Percentiles rank a stretch among this genome's conserved stretches.
phyloP scores from a whole-genome alignment of 352 stramenopile genomes.

The Phytophthora agathidicida region DNA sequence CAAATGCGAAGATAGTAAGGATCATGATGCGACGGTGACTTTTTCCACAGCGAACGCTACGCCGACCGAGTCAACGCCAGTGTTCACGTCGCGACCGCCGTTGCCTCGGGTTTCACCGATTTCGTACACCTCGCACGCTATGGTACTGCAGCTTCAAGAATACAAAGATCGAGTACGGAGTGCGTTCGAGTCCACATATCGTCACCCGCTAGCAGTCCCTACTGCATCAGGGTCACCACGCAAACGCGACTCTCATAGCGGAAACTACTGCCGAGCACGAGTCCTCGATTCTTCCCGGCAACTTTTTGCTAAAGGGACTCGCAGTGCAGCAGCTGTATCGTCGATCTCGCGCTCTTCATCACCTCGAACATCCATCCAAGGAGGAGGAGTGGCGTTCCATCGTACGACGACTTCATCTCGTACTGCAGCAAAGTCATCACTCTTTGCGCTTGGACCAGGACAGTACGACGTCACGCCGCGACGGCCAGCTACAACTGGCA shows the following conservation, averaged over 20 bases:
- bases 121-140: constrained; percentile 61
- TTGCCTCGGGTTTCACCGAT: constrained; percentile 20
- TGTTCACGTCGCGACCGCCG: neutral
- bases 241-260: constrained; percentile 20
- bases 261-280: constrained; percentile 45
- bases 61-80: neutral
- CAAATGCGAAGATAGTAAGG: neutral
- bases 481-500: constrained; percentile 27
- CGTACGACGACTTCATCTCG: constrained; percentile 34
- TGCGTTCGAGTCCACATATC: constrained; percentile 60
- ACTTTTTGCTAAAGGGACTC: constrained; percentile 31
- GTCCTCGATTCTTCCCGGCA: constrained; percentile 48
- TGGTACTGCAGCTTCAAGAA: constrained; percentile 65
- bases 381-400: constrained; percentile 57
- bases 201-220: constrained; percentile 32
- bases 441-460: constrained; percentile 59
- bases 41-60: neutral
- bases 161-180: constrained; percentile 53
- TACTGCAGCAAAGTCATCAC: constrained; percentile 25
- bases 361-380: constrained; percentile 17
- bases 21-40: neutral
- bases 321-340: neutral
- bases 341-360: constrained; percentile 11
- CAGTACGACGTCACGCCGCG: constrained; percentile 56
- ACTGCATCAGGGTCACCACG: constrained; percentile 1